These are phyloP conservation scores for Eragrostis tef DNA, from an alignment of 202 grass and related monocot species.

Conservation along the genomic window DNA sequence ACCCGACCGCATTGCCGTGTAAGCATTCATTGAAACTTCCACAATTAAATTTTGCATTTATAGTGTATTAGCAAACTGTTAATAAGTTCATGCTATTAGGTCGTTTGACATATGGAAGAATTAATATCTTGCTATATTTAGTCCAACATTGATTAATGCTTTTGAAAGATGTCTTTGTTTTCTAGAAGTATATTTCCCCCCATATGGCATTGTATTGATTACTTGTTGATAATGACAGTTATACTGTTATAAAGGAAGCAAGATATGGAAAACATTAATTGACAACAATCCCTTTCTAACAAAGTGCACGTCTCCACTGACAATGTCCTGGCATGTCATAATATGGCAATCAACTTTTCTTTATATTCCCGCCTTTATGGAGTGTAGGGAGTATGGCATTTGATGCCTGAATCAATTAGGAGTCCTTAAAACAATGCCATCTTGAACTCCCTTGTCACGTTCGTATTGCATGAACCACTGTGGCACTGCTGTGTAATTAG, in stretches of 20 bases:
- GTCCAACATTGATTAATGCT: background rate
- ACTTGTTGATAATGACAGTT: background rate
- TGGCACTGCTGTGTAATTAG: background rate
- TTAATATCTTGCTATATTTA: background rate
- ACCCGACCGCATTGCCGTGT: slow-evolving; percentile 94
- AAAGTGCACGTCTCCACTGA: background rate
- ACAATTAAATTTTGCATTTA: background rate
- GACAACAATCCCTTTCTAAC: background rate
- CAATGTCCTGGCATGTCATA: background rate
- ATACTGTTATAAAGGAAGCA: background rate
- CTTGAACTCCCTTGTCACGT: too few relatives aligned
- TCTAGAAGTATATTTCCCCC: background rate
- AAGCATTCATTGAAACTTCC: slow-evolving; percentile 52
- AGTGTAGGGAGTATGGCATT: background rate
- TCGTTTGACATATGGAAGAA: background rate
- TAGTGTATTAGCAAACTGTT: slow-evolving; percentile 30
- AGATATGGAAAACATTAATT: background rate
- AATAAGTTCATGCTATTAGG: background rate
- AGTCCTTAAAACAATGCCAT: background rate
- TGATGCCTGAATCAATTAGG: background rate
- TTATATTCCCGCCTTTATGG: background rate
- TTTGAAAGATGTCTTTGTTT: background rate
- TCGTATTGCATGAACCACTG: background rate
- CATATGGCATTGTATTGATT: background rate
- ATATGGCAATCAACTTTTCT: background rate